These are phyloP conservation scores for Phialemoniopsis sp. DNA, from an alignment of 2,329 filamentous ascomycete genomes.

Conservation along the genomic window DNA sequence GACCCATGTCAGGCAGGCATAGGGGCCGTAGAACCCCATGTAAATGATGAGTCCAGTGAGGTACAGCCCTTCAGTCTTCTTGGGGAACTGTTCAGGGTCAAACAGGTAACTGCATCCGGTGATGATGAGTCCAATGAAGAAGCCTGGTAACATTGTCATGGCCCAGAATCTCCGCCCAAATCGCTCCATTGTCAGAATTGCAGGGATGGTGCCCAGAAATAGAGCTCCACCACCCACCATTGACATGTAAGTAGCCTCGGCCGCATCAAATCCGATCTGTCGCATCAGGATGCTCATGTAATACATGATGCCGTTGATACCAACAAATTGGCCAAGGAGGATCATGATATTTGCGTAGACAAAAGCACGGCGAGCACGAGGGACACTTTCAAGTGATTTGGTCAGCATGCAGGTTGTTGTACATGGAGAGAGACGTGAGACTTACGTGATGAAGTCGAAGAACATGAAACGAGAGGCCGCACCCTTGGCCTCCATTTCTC, in stretches of 20 bases:
- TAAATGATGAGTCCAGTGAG: constrained; percentile 64
- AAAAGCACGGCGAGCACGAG: constrained; percentile 61
- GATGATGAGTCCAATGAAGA: constrained; percentile 65
- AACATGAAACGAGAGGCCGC: constrained; percentile 58
- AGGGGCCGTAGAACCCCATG: constrained; percentile 65
- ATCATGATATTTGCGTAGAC: constrained; percentile 69
- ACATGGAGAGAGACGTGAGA: no score
- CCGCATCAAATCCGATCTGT: constrained; percentile 61
- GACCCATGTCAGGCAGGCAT: constrained; percentile 62
- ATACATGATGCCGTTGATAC: constrained; percentile 68
- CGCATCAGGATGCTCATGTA: constrained; percentile 67
- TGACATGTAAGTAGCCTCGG: constrained; percentile 68
- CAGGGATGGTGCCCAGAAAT: constrained; percentile 63
- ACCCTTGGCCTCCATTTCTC: constrained; percentile 41
- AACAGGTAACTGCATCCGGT: constrained; percentile 63
- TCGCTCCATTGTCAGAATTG: constrained; percentile 66
- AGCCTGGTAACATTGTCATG: constrained; percentile 66
- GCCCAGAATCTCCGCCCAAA: constrained; percentile 74
- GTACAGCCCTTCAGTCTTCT: constrained; percentile 54
- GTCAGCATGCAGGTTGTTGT: no score
- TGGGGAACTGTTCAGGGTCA: constrained; percentile 35
- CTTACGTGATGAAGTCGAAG: constrained; percentile 73
- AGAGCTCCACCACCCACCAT: constrained; percentile 66
- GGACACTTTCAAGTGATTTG: no score
- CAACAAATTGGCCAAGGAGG: constrained; percentile 65